Percentiles rank a stretch among this genome's conserved stretches.
phyloP scores from a whole-genome alignment of 108 stramenopile species.

The Skeletonema costatum region DNA sequence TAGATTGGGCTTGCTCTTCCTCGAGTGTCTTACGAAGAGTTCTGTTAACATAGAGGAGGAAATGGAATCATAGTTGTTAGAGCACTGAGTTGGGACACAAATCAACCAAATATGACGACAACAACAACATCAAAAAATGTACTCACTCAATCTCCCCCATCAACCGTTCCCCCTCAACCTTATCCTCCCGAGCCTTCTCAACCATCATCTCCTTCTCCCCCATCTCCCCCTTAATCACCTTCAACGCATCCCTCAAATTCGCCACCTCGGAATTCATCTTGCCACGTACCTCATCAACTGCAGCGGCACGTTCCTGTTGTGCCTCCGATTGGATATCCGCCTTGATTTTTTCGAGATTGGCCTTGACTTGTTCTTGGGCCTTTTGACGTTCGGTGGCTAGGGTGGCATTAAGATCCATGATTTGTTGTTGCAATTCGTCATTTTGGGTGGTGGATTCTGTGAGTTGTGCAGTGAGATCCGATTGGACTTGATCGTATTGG shows the following conservation, averaged over 20 bases:
- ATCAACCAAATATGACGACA: background rate
- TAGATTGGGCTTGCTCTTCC: slow-evolving; percentile 24
- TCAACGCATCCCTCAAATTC: slow-evolving; percentile 33
- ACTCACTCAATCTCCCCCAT: slow-evolving; percentile 39
- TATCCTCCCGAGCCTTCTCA: slow-evolving; percentile 10
- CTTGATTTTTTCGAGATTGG: background rate
- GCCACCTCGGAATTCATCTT: slow-evolving; percentile 47
- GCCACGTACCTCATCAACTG: slow-evolving; percentile 31
- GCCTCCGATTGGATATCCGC: slow-evolving; percentile 1
- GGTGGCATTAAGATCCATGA: slow-evolving; percentile 7
- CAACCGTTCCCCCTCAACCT: slow-evolving; percentile 29
- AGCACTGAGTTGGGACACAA: background rate
- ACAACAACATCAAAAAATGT: background rate
- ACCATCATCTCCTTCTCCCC: slow-evolving; percentile 23
- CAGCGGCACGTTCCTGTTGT: slow-evolving; percentile 5
- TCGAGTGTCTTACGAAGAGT: slow-evolving; percentile 22
- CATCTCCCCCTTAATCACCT: slow-evolving; percentile 34
- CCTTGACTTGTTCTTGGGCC: background rate
- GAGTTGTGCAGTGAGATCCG: background rate
- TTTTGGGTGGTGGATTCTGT: slow-evolving; percentile 1
- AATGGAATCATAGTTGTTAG: background rate
- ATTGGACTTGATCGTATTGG: slow-evolving; percentile 24
- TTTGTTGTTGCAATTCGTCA: slow-evolving; percentile 10
- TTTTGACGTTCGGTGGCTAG: background rate
- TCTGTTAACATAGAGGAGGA: slow-evolving; percentile 6